Conservation (phyloP, 2,329 filamentous ascomycete genomes). For the Penicillium sp. region DNA sequence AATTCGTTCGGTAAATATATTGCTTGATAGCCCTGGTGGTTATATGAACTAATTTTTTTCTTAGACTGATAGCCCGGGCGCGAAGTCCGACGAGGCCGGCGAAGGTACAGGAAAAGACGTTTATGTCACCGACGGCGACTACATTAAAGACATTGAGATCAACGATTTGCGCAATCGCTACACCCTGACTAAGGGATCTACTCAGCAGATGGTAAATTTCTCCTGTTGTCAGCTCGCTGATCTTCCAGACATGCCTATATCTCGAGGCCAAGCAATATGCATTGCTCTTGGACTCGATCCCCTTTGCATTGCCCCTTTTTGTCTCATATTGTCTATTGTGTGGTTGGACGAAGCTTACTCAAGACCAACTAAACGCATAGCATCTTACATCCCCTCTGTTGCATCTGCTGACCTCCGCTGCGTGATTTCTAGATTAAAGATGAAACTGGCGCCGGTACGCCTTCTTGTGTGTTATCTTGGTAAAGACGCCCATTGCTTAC, state of each 20-base stretch:
- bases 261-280: constrained; percentile 37
- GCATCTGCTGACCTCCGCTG: constrained; percentile 90
- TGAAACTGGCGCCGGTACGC: constrained; percentile 99
- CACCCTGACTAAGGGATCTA: constrained; percentile 92
- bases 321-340: constrained; percentile 51
- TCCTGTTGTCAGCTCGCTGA: constrained; percentile 68
- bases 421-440: constrained; percentile 98
- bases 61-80: constrained; percentile 52
- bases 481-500: constrained; percentile 61
- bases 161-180: constrained; percentile 97
- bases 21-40: neutral
- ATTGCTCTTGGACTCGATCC: constrained; percentile 33
- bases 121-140: constrained; percentile 95
- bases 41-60: constrained; percentile 10
- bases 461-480: constrained; percentile 47
- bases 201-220: constrained; percentile 99
- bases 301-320: constrained; percentile 23
- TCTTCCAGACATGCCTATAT: constrained; percentile 50
- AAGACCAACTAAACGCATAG: constrained; percentile 59
- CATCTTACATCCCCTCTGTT: constrained; percentile 64
- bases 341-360: constrained; percentile 69
- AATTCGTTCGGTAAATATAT: constrained; percentile 61
- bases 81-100: constrained; percentile 57
- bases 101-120: constrained; percentile 65
- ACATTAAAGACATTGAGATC: constrained; percentile 98